A percentile compares a stretch with the other conserved stretches of the same genome.
Conservation (phyloP, 176 grass and related monocot species). For the Lolium rigidum region DNA sequence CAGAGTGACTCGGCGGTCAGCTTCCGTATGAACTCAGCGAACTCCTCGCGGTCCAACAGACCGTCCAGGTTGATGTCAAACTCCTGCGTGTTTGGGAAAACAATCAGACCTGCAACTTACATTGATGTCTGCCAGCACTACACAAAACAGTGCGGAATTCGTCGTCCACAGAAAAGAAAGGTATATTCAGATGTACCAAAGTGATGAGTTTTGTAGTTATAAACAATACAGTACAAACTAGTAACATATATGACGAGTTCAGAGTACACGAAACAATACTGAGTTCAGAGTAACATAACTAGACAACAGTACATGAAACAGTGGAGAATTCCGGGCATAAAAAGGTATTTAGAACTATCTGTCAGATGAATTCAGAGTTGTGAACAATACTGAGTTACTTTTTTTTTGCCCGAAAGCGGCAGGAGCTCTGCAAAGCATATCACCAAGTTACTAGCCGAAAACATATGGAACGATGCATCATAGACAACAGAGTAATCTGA, state of each 20-base stretch:
- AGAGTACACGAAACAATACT: no score
- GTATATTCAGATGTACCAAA: not conserved
- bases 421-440: no score
- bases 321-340: not conserved
- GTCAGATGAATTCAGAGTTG: not conserved
- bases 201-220: not conserved
- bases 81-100: conserved; percentile 48
- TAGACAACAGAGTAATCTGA: no score
- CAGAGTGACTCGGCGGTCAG: conserved; percentile 78
- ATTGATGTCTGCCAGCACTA: not conserved
- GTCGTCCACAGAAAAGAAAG: not conserved
- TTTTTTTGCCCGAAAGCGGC: no score
- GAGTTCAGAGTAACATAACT: no score
- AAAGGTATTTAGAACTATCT: not conserved
- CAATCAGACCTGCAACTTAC: not conserved
- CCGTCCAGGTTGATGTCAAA: conserved; percentile 80
- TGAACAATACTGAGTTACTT: not conserved
- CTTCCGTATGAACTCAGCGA: conserved; percentile 86
- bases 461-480: no score
- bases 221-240: conserved; percentile 2
- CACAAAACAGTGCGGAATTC: not conserved
- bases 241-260: no score
- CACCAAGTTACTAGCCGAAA: no score
- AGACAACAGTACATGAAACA: not conserved
- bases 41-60: conserved; percentile 87